Evolutionary conservation across 2,329 filamentous ascomycete species (phyloP).

Genomic region (Colletotrichum tropicale): DNA sequence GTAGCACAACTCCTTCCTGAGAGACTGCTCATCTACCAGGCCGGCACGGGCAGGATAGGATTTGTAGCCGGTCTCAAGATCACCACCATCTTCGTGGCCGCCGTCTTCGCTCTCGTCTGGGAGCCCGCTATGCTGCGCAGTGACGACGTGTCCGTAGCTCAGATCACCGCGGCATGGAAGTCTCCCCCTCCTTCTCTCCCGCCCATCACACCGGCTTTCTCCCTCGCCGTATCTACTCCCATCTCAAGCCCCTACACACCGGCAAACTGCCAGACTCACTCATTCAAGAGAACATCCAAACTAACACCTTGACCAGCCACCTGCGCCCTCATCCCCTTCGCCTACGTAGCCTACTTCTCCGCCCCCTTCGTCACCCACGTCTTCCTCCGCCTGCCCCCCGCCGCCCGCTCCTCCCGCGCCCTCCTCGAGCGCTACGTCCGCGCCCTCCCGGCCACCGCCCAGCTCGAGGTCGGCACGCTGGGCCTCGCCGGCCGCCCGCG

Average conservation of each 20-base stretch:
- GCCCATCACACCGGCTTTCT: not conserved
- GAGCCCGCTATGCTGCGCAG: not conserved
- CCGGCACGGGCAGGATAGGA: constrained; percentile 68
- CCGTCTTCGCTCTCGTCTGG: constrained; percentile 64
- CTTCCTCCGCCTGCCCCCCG: constrained; percentile 69
- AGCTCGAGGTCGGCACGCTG: constrained; percentile 60
- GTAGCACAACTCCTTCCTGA: constrained; percentile 52
- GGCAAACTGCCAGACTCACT: not conserved
- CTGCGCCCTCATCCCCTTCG: constrained; percentile 67
- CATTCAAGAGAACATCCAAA: not conserved
- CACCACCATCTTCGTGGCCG: constrained; percentile 71
- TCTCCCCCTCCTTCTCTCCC: not conserved
- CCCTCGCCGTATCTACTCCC: not conserved
- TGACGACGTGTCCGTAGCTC: not conserved
- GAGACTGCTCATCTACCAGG: constrained; percentile 75
- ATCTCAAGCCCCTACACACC: not conserved
- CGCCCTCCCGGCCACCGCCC: constrained; percentile 47
- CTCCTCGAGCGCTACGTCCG: constrained; percentile 58
- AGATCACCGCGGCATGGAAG: not conserved
- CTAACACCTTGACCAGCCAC: constrained; percentile 51
- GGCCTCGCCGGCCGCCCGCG: constrained; percentile 60
- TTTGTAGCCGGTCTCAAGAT: constrained; percentile 75
- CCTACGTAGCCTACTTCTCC: constrained; percentile 67
- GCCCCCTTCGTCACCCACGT: constrained; percentile 76
- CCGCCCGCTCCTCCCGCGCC: constrained; percentile 65